A percentile compares a stretch with the other conserved stretches of the same genome.
phyloP scores from a whole-genome alignment of 176 grass and related monocot genomes.

The Zizania latifolia region DNA sequence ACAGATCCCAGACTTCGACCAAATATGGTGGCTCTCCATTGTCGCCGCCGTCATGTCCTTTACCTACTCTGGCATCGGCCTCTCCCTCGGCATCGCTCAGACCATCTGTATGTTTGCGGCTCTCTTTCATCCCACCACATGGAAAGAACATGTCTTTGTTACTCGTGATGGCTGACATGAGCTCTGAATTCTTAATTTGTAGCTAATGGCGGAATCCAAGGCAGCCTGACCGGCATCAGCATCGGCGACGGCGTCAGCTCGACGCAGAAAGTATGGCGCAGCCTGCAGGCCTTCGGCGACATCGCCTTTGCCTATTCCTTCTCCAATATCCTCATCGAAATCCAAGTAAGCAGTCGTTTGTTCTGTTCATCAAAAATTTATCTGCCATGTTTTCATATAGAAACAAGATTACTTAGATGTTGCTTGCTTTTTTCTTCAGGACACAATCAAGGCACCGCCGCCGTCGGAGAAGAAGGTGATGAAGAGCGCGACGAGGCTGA shows the following conservation, averaged over 20 bases:
- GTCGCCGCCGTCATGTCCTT: slow-evolving; percentile 59
- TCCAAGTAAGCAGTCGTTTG: slow-evolving; percentile 3
- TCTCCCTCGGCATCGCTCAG: slow-evolving; percentile 39
- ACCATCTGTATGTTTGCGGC: slow-evolving; percentile 18
- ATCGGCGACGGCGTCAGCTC: slow-evolving; percentile 3
- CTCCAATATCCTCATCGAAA: slow-evolving; percentile 45
- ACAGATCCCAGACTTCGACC: slow-evolving; percentile 47
- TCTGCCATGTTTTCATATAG: background rate
- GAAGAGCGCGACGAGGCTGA: slow-evolving; percentile 37
- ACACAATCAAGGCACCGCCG: slow-evolving; percentile 46
- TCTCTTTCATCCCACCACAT: background rate
- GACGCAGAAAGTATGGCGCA: slow-evolving; percentile 30
- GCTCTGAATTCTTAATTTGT: background rate
- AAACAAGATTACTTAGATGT: background rate
- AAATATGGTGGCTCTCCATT: slow-evolving; percentile 68
- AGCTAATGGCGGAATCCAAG: slow-evolving; percentile 19
- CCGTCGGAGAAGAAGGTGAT: slow-evolving; percentile 54
- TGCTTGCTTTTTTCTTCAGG: slow-evolving; percentile 5
- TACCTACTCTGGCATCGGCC: slow-evolving; percentile 42
- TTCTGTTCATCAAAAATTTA: background rate
- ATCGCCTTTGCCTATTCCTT: slow-evolving; percentile 53
- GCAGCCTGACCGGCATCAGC: slow-evolving; percentile 42
- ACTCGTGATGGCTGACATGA: background rate
- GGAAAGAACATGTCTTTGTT: background rate
- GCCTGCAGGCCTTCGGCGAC: slow-evolving; percentile 43